phyloP scores from a whole-genome alignment of 1,139 yeast species.

The Sugiyamaella xylanicola region DNA sequence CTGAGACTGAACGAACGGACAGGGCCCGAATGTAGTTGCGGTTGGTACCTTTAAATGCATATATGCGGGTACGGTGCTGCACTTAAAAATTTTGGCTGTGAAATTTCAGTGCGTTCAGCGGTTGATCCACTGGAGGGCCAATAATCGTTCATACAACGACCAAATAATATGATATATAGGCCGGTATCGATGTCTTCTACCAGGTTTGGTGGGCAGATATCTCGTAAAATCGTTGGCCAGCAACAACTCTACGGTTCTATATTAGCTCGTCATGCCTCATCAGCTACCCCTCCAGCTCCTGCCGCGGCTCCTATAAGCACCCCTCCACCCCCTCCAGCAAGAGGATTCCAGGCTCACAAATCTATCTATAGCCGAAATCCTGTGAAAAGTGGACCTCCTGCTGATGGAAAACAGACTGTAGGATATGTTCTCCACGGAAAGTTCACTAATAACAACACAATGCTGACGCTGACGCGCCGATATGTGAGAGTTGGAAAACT shows the following conservation, averaged over 20 bases:
- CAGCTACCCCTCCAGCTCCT: not conserved
- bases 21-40: too few species aligned
- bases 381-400: slow-evolving; percentile 7
- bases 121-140: too few species aligned
- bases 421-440: slow-evolving; percentile 75
- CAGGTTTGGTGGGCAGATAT: not conserved
- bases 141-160: too few species aligned
- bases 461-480: slow-evolving; percentile 67
- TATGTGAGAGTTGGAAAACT: slow-evolving; percentile 56
- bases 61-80: not conserved
- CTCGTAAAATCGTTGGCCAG: not conserved
- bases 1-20: too few species aligned
- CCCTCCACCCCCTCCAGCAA: slow-evolving; percentile 13
- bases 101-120: too few species aligned
- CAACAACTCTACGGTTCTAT: not conserved
- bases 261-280: slow-evolving; percentile 2
- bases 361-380: slow-evolving; percentile 1
- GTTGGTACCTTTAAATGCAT: too few species aligned
- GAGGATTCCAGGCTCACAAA: slow-evolving; percentile 18
- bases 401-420: slow-evolving; percentile 40
- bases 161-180: not conserved
- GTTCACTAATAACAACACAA: slow-evolving; percentile 82
- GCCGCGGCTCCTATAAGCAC: not conserved
- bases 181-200: not conserved
- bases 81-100: not conserved